Base-by-base conservation (phyloP, 2,329 filamentous ascomycete species). In the Sphaerulina populicola region DNA sequence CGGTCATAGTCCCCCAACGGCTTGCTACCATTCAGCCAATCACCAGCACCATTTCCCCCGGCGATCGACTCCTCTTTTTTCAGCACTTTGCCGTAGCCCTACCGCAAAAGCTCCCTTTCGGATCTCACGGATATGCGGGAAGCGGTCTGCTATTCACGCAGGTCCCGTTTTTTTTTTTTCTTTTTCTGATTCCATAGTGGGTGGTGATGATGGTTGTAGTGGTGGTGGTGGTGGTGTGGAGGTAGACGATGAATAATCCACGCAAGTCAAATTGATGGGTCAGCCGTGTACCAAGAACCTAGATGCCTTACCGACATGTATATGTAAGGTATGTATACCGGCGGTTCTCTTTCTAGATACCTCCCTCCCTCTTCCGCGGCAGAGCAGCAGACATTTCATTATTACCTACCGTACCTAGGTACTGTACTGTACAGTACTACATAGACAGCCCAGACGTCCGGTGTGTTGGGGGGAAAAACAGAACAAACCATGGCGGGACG, bases 111-210 rank as follows among this genome's bases (percentile, higher is more conserved):
- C 35, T 23, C 23, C 44, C n/a, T 10, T 27, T 39, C 44, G 44
- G 44, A 47, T 38, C 44, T 39, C 18, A 36, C 44, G 44, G 44
- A 47, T 38, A 35, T 23, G 23, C 44, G 44, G 35, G 21, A 39
- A 36, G 30, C 44, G 44, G 44, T 37, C 31, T 46, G 23, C 6
- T 27, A 27, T 27, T 27, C 23, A 27, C 5, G 18, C 18, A 18
- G 18, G 18, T n/a, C 18, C 18, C 18, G 18, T 18, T 18, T 18
- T 18, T 18, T 45, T 45, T 29, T 33, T 38, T 12, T 9, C 30
- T 18, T 18, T 18, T 18, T 45, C 36, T 29, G 18, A 47, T 12
- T 9, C 30, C 30, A 33, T 18, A 33, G 30, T 2, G 11, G 30
- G 11, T 33, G 8, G 44, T 30, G n/a, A 35, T 18, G 18, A 18